Evolutionary conservation across 2,329 filamentous ascomycete species (phyloP).

Genomic region (Trematosphaeria pertusa): DNA sequence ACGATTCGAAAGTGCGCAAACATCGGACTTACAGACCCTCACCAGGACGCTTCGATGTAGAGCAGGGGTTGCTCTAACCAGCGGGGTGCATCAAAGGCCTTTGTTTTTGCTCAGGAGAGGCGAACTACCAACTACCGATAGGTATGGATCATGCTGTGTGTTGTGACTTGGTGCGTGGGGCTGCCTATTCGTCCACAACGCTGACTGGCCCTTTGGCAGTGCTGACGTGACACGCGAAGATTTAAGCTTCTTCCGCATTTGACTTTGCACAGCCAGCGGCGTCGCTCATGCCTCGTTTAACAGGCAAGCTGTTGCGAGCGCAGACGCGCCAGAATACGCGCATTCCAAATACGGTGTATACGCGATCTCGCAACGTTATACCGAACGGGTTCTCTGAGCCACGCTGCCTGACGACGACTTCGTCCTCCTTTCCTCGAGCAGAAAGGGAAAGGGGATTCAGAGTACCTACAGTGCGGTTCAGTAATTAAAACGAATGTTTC

Average conservation of each 20-base stretch:
- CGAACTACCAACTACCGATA: too few relatives aligned
- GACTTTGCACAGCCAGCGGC: slow-evolving; percentile 9
- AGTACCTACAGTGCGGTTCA: not conserved
- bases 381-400: slow-evolving; percentile 35
- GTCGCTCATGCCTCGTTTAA: slow-evolving; percentile 11
- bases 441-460: too few relatives aligned
- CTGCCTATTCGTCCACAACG: not conserved
- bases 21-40: too few relatives aligned
- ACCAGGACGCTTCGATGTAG: too few relatives aligned
- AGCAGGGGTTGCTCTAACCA: too few relatives aligned
- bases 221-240: slow-evolving; percentile 33
- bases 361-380: slow-evolving; percentile 32
- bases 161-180: too few relatives aligned
- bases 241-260: slow-evolving; percentile 15
- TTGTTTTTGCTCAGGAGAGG: too few relatives aligned
- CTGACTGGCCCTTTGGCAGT: slow-evolving; percentile 14
- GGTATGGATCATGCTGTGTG: too few relatives aligned
- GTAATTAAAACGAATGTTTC: not conserved
- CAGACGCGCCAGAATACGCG: slow-evolving; percentile 16
- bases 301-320: slow-evolving; percentile 13
- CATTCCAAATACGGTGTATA: slow-evolving; percentile 22
- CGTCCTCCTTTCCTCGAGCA: slow-evolving; percentile 10
- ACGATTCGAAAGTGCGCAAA: too few relatives aligned
- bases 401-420: slow-evolving; percentile 37
- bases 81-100: too few relatives aligned